Percentiles rank a stretch among this genome's conserved stretches.
These are phyloP conservation scores for Apiospora phragmitis DNA, from an alignment of 2,329 filamentous ascomycete genomes.

Conservation along the genomic window DNA sequence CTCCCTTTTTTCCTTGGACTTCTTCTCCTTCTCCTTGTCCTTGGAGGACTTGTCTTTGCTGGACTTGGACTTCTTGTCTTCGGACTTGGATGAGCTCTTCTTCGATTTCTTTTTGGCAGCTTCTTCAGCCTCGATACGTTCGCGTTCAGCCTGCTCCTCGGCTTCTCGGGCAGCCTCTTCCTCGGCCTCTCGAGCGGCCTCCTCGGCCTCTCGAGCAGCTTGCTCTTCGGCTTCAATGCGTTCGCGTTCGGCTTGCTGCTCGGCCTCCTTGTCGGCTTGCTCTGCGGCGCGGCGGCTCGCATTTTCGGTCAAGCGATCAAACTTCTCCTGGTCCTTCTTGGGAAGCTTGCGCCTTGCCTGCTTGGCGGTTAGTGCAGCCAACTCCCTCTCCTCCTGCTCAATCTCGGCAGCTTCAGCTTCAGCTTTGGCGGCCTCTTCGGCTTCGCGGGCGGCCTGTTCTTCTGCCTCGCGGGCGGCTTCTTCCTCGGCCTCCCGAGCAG, in stretches of 20 bases:
- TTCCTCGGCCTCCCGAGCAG: conserved; percentile 39
- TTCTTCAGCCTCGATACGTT: conserved; percentile 27
- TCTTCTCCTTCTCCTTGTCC: conserved; percentile 30
- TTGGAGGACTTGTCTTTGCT: conserved; percentile 30
- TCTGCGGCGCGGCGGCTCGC: conserved; percentile 43
- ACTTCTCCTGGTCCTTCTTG: background rate
- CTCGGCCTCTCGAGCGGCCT: conserved; percentile 24
- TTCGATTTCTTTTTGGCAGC: conserved; percentile 31
- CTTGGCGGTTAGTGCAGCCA: conserved; percentile 43
- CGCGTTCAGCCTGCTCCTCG: conserved; percentile 24
- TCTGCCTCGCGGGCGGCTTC: conserved; percentile 27
- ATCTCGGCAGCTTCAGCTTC: conserved; percentile 13
- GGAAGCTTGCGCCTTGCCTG: conserved; percentile 44
- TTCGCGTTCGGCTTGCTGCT: conserved; percentile 29
- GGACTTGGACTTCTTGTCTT: conserved; percentile 34
- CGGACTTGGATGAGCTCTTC: conserved; percentile 40
- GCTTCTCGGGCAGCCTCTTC: conserved; percentile 28
- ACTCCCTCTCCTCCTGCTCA: conserved; percentile 15
- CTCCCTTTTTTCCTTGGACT: conserved; percentile 17
- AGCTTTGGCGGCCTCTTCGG: conserved; percentile 20
- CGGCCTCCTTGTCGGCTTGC: conserved; percentile 19
- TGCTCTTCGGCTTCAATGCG: conserved; percentile 35
- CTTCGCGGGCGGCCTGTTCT: conserved; percentile 17
- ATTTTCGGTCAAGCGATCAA: conserved; percentile 42
- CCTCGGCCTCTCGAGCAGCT: conserved; percentile 17